Base-by-base conservation (phyloP, 2,329 filamentous ascomycete species). In the Fusarium marasasianum region DNA sequence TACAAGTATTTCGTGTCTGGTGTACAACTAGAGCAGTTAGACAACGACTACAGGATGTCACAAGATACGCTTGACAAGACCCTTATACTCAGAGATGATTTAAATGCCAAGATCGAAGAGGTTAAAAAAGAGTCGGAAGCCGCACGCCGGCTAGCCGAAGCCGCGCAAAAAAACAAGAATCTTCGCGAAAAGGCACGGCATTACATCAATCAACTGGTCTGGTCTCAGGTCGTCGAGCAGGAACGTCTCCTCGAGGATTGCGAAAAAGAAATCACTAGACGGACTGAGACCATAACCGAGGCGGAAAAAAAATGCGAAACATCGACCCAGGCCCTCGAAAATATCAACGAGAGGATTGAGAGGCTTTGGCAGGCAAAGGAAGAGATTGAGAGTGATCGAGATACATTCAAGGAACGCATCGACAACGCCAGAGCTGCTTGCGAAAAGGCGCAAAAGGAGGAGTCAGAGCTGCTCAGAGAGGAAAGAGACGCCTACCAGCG, bases 1-100 rank as follows among this genome's bases (percentile, higher is more conserved):
- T 99, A 98, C 86, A 96, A 94, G 76, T 98, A 98, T 79, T 99
- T 99, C 80, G 89, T 98, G 69, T 94, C 95, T 77, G 96, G 96
- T 33, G 97, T 98, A 1, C 95, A 98, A 78, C 89, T 99, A 2
- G 94, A 98, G 80, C 92, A 96, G 76, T 87, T 99, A 15, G 94
- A 98, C 80, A 92, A 94, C 71, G 96, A 99, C 79, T 99, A 99
- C 82, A 90, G 91, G 66, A 86, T 98, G 65, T 91, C 98, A 20
- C 91, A 93, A 69, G 92, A 97, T 74, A 92, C 90, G 8, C 86
- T 96, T 26, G 93, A 98, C 73, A 89, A 89, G 40, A 94, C 82
- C 6, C 64, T 82, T 5, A 64, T 80, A n/a, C 74, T 84, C 31
- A 79, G 81, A 47, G 82, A 84, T 2, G 82, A 84, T 54, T 78